Conservation (phyloP, 2,329 filamentous ascomycete genomes). For the Arachnopeziza araneosa region DNA sequence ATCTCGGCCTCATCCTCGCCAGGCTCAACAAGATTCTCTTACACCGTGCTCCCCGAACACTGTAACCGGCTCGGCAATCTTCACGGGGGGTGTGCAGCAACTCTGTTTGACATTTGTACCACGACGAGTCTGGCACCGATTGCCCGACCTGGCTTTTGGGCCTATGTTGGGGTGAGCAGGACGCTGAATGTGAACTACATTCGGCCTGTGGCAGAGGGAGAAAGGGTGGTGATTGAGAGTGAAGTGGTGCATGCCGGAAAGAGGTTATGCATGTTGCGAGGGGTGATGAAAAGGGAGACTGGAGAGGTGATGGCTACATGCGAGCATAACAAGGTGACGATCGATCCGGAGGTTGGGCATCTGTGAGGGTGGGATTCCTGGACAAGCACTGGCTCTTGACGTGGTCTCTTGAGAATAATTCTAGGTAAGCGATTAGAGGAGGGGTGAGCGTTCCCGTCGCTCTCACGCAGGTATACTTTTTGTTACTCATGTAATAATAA, state of each 20-base stretch:
- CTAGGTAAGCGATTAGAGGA: not conserved
- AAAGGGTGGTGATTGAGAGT: constrained; percentile 48
- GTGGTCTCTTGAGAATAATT: too few relatives aligned
- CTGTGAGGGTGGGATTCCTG: not conserved
- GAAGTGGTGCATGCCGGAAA: constrained; percentile 56
- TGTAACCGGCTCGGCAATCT: constrained; percentile 50
- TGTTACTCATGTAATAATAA: too few relatives aligned
- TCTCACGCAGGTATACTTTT: too few relatives aligned
- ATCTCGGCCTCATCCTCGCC: constrained; percentile 23
- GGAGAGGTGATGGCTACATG: constrained; percentile 50
- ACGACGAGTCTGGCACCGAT: constrained; percentile 52
- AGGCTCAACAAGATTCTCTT: constrained; percentile 33
- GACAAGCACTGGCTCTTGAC: too few relatives aligned
- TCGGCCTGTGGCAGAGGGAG: constrained; percentile 54
- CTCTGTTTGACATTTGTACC: constrained; percentile 63
- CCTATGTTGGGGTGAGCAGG: constrained; percentile 56
- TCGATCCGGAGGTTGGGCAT: constrained; percentile 36
- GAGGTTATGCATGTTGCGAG: constrained; percentile 46
- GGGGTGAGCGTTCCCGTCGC: not conserved
- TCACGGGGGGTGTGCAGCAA: constrained; percentile 59
- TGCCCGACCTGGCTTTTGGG: constrained; percentile 55
- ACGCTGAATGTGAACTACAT: constrained; percentile 64
- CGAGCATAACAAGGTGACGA: constrained; percentile 61
- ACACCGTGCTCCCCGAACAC: constrained; percentile 45
- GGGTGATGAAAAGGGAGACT: constrained; percentile 47